Conservation (phyloP, 2,329 filamentous ascomycete genomes). For the Geosmithia morbida region DNA sequence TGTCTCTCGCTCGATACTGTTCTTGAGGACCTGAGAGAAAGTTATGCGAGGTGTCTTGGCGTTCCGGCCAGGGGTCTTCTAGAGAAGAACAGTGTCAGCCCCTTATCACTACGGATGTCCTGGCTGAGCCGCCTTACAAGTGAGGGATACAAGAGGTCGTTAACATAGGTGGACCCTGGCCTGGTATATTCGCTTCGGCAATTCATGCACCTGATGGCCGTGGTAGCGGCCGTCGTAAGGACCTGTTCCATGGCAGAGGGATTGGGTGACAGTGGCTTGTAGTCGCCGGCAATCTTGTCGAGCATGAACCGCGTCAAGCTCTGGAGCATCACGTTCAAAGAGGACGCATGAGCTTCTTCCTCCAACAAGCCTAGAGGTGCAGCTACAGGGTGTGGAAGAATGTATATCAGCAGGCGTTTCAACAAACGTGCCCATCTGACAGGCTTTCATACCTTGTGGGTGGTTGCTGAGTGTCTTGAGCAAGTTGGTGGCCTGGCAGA, state of each 20-base stretch:
- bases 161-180: conserved; percentile 65
- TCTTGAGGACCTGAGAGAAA: conserved; percentile 87
- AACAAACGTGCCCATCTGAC: neutral
- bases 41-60: conserved; percentile 40
- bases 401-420: neutral
- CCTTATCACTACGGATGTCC: neutral
- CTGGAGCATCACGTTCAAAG: conserved; percentile 73
- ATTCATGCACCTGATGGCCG: conserved; percentile 68
- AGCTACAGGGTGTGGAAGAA: conserved; percentile 23
- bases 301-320: conserved; percentile 74
- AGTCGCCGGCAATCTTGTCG: conserved; percentile 67
- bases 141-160: conserved; percentile 69
- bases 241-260: conserved; percentile 58
- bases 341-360: conserved; percentile 59
- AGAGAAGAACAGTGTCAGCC: neutral
- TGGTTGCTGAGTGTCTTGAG: conserved; percentile 78
- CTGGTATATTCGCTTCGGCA: conserved; percentile 78
- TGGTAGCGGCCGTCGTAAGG: conserved; percentile 56
- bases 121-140: conserved; percentile 10
- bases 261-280: conserved; percentile 48
- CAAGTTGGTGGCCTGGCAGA: conserved; percentile 92
- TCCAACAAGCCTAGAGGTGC: conserved; percentile 70
- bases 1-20: conserved; percentile 78
- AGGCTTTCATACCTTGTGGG: conserved; percentile 44
- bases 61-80: conserved; percentile 34